Percentiles rank a stretch among this genome's conserved stretches.
phyloP scores from a whole-genome alignment of 176 grass and related monocot species.

The Phoenix dactylifera region DNA sequence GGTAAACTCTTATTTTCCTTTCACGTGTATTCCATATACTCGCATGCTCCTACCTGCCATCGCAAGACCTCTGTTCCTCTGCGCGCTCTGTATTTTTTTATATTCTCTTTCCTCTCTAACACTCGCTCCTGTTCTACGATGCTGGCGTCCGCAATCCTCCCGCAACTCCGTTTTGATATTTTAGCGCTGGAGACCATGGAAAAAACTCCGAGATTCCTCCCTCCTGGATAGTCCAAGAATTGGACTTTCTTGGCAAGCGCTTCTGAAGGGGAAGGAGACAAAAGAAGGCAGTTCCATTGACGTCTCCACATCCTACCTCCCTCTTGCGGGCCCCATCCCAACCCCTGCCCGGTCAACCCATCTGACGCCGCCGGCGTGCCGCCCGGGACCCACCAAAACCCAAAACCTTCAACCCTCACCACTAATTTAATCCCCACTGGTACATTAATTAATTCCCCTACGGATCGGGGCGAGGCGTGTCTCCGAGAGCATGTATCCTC shows the following conservation, averaged over 20 bases:
- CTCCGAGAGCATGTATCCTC: no score
- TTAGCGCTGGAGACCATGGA: conserved; percentile 33
- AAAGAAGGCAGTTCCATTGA: conserved; percentile 33
- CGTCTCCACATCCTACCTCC: conserved; percentile 4
- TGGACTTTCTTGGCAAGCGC: conserved; percentile 18
- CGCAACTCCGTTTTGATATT: no score
- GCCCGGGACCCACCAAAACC: conserved; percentile 16
- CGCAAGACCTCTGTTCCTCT: no score
- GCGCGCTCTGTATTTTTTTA: no score
- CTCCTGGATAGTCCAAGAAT: conserved; percentile 25
- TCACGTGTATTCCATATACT: no score
- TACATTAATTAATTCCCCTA: no score
- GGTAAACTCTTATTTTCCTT: no score
- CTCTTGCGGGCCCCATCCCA: neutral
- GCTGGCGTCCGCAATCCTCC: no score
- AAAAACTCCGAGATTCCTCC: conserved; percentile 70
- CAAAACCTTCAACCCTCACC: conserved; percentile 12
- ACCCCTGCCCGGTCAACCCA: conserved; percentile 17
- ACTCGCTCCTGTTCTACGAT: no score
- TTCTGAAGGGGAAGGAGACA: conserved; percentile 41
- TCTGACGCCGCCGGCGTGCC: conserved; percentile 20
- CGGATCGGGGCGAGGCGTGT: no score
- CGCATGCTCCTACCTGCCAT: no score
- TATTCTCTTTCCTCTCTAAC: no score
- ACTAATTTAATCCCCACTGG: neutral